Conservation (phyloP, 176 grass and related monocot genomes). For the Eleusine coracana region DNA sequence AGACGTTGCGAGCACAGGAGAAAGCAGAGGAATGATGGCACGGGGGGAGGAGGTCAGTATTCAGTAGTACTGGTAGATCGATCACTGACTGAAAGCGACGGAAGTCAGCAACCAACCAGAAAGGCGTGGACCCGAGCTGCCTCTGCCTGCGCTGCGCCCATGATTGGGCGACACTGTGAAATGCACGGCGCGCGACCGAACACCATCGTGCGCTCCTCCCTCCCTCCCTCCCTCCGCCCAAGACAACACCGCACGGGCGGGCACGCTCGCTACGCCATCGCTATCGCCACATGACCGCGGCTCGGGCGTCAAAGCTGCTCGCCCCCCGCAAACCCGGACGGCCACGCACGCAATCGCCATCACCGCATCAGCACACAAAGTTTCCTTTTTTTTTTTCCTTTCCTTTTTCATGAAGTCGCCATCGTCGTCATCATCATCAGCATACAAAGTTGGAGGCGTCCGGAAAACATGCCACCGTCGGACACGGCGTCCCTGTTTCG, state of each 20-base stretch:
- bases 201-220: not conserved
- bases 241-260: not conserved
- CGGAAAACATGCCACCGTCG: slow-evolving; percentile 26
- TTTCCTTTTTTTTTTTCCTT: not conserved
- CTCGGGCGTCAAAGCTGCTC: not conserved
- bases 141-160: not conserved
- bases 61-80: not conserved
- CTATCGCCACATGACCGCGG: slow-evolving; percentile 5
- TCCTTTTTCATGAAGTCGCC: not conserved
- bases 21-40: not conserved
- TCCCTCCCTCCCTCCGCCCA: not conserved
- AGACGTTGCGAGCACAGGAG: not conserved
- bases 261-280: not conserved
- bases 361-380: not conserved
- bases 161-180: slow-evolving; percentile 29
- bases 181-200: not conserved
- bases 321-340: not conserved
- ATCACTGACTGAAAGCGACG: not conserved
- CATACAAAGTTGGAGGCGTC: slow-evolving; percentile 13
- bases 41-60: not conserved
- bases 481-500: slow-evolving; percentile 4
- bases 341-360: not conserved
- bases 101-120: not conserved
- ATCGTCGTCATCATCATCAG: not conserved
- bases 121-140: not conserved